phyloP scores from a whole-genome alignment of 768 basidiomycete genomes.

The Peribolospora baueri region DNA sequence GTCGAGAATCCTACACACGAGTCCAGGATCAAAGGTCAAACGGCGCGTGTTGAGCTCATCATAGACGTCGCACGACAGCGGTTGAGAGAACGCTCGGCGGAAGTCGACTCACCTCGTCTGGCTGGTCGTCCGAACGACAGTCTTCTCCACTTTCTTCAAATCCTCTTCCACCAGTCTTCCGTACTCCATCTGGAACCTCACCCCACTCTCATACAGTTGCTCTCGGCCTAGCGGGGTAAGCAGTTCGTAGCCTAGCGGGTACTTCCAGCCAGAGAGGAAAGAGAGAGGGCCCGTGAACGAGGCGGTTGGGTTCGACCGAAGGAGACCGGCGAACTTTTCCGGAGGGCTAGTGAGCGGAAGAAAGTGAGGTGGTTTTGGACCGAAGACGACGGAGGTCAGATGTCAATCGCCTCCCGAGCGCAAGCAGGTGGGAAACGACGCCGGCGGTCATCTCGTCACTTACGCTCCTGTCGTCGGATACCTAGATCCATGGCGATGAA shows the following conservation, averaged over 20 bases:
- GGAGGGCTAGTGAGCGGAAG: neutral
- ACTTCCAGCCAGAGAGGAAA: slow-evolving; percentile 67
- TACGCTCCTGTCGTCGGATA: slow-evolving; percentile 21
- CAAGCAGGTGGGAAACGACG: no score
- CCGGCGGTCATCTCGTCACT: no score
- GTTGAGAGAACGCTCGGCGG: no score
- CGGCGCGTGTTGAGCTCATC: neutral
- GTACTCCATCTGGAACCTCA: slow-evolving; percentile 42
- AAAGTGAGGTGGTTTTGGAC: slow-evolving; percentile 18
- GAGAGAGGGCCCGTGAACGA: slow-evolving; percentile 37
- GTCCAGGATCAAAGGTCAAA: slow-evolving; percentile 19
- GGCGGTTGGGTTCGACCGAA: slow-evolving; percentile 22
- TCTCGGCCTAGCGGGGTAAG: slow-evolving; percentile 76
- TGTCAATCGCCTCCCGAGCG: no score
- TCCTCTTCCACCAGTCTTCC: slow-evolving; percentile 46
- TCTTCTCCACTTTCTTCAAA: slow-evolving; percentile 33
- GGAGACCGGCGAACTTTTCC: neutral
- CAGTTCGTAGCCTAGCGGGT: slow-evolving; percentile 64
- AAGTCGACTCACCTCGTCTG: slow-evolving; percentile 17
- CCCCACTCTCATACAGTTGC: slow-evolving; percentile 55
- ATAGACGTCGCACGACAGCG: no score
- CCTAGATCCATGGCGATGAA: slow-evolving; percentile 33
- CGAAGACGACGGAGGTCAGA: slow-evolving; percentile 28
- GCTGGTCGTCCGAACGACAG: slow-evolving; percentile 56
- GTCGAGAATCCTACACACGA: slow-evolving; percentile 10